Evolutionary conservation across 345 rosid species (phyloP).

Genomic region (Cardamine chenopodiifolia): DNA sequence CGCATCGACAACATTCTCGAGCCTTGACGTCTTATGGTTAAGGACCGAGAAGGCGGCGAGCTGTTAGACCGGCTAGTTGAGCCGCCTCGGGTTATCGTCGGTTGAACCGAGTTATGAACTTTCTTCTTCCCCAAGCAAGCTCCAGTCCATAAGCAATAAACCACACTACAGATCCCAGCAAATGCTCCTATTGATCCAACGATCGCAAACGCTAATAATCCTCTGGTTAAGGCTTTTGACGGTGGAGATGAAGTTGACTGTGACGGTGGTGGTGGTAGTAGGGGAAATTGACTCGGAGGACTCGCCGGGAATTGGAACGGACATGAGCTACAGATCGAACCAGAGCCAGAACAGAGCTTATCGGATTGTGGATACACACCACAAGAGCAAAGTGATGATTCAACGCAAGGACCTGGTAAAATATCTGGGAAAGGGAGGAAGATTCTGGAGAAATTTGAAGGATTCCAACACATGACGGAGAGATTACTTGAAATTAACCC

Average conservation of each 20-base stretch:
- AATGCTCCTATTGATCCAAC: constrained; percentile 74
- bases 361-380: constrained; percentile 52
- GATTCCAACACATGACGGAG: constrained; percentile 75
- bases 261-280: constrained; percentile 9
- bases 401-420: constrained; percentile 82
- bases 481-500: constrained; percentile 55
- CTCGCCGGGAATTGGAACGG: background rate
- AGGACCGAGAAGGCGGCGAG: constrained; percentile 63
- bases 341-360: constrained; percentile 57
- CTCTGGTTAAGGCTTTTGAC: constrained; percentile 50
- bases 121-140: constrained; percentile 81
- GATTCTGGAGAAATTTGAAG: constrained; percentile 31
- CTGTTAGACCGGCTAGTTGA: constrained; percentile 58
- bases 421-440: constrained; percentile 47
- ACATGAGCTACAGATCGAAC: constrained; percentile 58
- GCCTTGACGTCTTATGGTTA: constrained; percentile 73
- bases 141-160: constrained; percentile 77
- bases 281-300: constrained; percentile 16
- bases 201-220: constrained; percentile 70
- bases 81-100: constrained; percentile 72
- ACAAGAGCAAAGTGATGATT: constrained; percentile 48
- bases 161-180: constrained; percentile 60
- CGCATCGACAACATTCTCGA: constrained; percentile 65
- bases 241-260: constrained; percentile 31
- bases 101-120: constrained; percentile 91